Evolutionary conservation across 805 yeast species (phyloP).

Genomic region (Phaffomyces opuntiae): DNA sequence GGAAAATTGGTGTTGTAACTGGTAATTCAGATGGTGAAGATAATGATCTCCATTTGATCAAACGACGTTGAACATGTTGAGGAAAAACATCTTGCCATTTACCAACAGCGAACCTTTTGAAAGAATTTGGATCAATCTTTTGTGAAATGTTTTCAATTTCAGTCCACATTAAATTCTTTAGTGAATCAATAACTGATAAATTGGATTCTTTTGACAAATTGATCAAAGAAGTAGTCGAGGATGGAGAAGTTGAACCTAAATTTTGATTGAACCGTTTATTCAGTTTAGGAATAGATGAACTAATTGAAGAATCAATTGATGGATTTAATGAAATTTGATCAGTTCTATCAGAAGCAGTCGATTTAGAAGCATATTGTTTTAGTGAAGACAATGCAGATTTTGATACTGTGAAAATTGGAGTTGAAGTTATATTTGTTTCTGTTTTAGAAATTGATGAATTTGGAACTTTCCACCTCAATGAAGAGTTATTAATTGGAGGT

Average conservation of each 20-base stretch:
- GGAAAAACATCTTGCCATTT: slow-evolving; percentile 94
- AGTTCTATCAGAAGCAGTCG: background rate
- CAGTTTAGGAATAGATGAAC: too few relatives aligned
- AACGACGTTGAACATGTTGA: slow-evolving; percentile 50
- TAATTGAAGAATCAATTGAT: background rate
- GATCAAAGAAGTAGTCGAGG: slow-evolving; percentile 5
- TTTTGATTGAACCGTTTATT: too few relatives aligned
- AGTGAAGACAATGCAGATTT: slow-evolving; percentile 15
- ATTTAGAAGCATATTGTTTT: slow-evolving; percentile 10
- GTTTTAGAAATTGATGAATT: slow-evolving; percentile 18
- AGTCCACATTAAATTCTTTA: slow-evolving; percentile 41
- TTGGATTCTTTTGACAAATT: slow-evolving; percentile 1
- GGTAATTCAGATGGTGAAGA: slow-evolving; percentile 94
- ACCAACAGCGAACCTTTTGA: slow-evolving; percentile 58
- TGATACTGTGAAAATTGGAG: slow-evolving; percentile 17
- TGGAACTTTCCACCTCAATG: slow-evolving; percentile 20
- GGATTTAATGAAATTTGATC: background rate
- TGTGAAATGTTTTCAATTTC: slow-evolving; percentile 72
- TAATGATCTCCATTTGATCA: slow-evolving; percentile 88
- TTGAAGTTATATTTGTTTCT: slow-evolving; percentile 11
- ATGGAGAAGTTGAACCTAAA: slow-evolving; percentile 1
- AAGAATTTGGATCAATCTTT: slow-evolving; percentile 46
- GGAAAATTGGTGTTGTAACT: slow-evolving; percentile 70
- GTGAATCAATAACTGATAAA: slow-evolving; percentile 16
- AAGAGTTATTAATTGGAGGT: slow-evolving; percentile 3